These are phyloP conservation scores for Blastocladiella britannica DNA, from an alignment of 192 early-diverging fungal species.

Conservation along the genomic window DNA sequence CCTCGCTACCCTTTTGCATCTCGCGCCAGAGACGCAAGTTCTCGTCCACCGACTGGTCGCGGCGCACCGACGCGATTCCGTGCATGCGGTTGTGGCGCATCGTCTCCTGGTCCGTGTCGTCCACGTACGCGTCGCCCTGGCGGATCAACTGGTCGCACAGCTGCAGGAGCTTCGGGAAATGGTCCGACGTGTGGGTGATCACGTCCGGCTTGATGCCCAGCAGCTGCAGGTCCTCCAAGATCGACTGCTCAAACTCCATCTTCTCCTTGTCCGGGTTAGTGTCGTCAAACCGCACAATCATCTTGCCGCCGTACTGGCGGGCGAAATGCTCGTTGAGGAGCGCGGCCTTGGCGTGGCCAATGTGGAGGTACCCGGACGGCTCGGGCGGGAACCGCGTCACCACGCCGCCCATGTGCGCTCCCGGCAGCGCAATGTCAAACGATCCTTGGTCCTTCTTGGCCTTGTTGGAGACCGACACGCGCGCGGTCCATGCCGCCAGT, in stretches of 20 bases:
- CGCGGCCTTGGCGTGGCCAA: constrained; percentile 98
- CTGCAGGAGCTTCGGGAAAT: constrained; percentile 73
- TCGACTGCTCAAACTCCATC: constrained; percentile 84
- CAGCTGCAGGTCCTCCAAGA: constrained; percentile 78
- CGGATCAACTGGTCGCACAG: constrained; percentile 67
- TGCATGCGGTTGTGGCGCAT: constrained; percentile 77
- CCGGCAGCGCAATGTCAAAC: constrained; percentile 77
- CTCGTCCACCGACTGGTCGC: constrained; percentile 70
- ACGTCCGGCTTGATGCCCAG: constrained; percentile 61
- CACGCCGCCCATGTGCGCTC: constrained; percentile 64
- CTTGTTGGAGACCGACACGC: background rate
- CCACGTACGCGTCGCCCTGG: constrained; percentile 76
- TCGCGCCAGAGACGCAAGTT: constrained; percentile 77
- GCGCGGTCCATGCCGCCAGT: constrained; percentile 4
- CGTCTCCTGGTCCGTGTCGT: constrained; percentile 64
- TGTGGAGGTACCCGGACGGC: constrained; percentile 94
- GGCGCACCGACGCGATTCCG: constrained; percentile 58
- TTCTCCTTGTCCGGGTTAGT: constrained; percentile 97
- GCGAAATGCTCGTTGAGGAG: constrained; percentile 97
- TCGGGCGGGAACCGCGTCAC: constrained; percentile 98
- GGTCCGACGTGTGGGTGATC: constrained; percentile 76
- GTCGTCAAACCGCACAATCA: constrained; percentile 95
- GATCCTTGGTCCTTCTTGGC: constrained; percentile 54
- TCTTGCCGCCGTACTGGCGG: constrained; percentile 61
- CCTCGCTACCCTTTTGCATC: constrained; percentile 72